Conservation (phyloP, 331 rosid genomes). For the Erythrophleum ivorense region DNA sequence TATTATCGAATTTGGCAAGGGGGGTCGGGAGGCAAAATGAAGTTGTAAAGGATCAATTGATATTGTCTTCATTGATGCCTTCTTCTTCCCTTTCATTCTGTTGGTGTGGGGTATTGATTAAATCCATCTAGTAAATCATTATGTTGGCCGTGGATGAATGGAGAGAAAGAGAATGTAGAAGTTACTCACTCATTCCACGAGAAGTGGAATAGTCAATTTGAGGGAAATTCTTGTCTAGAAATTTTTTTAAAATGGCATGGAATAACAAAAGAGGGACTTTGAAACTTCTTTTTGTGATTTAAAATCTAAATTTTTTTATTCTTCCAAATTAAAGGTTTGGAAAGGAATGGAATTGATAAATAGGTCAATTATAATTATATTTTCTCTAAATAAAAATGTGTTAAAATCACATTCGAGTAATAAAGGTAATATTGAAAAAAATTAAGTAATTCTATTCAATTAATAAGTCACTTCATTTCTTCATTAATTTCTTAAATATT, state of each 20-base stretch:
- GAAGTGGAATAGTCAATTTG: not conserved
- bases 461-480: too few relatives aligned
- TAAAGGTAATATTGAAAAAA: too few relatives aligned
- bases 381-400: too few relatives aligned
- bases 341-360: not conserved
- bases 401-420: too few relatives aligned
- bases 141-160: not conserved
- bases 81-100: not conserved
- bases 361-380: too few relatives aligned
- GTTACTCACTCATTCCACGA: not conserved
- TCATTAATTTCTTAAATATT: too few relatives aligned
- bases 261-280: not conserved
- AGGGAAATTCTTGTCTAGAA: not conserved
- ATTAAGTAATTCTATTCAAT: too few relatives aligned
- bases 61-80: not conserved
- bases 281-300: not conserved
- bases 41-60: not conserved
- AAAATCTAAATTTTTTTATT: not conserved
- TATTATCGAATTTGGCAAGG: constrained; percentile 5
- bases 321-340: not conserved
- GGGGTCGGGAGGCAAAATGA: not conserved
- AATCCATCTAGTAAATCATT: not conserved
- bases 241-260: not conserved
- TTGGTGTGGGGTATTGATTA: not conserved
- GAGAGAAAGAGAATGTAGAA: not conserved